Percentiles rank a stretch among this genome's conserved stretches.
These are phyloP conservation scores for Haplosporangium gracile DNA, from an alignment of 192 early-diverging fungal genomes.

Conservation along the genomic window DNA sequence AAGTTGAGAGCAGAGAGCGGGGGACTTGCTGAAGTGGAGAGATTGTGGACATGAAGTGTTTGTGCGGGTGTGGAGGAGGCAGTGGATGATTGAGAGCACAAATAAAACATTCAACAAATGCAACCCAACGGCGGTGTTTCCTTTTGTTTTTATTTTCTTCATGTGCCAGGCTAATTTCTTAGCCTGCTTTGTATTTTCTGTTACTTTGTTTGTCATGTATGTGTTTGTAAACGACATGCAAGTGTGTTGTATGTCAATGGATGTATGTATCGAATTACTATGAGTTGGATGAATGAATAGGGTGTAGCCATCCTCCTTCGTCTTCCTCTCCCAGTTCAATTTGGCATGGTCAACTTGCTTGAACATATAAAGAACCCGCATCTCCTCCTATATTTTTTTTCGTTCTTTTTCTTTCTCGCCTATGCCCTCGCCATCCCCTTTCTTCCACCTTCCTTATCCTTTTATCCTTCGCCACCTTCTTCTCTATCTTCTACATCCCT, in stretches of 20 bases:
- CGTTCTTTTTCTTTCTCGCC: neutral
- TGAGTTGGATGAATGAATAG: no score
- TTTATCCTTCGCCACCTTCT: neutral
- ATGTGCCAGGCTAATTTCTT: neutral
- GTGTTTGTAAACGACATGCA: neutral
- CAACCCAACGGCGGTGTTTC: neutral
- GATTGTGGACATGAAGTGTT: neutral
- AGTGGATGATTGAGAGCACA: neutral
- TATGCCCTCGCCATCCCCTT: neutral
- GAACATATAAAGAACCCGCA: no score
- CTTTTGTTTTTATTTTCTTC: neutral
- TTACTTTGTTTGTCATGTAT: neutral
- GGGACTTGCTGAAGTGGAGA: neutral
- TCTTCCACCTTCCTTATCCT: neutral
- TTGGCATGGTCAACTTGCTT: neutral
- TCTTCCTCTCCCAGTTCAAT: no score
- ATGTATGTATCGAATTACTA: neutral
- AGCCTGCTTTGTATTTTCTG: neutral
- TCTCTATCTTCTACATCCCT: neutral
- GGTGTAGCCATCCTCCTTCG: neutral
- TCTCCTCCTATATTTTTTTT: no score
- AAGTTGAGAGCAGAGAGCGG: constrained; percentile 17
- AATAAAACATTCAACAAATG: neutral
- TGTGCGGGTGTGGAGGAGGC: neutral
- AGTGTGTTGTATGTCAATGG: neutral